phyloP scores from a whole-genome alignment of 179 eudicot genomes.

The Patellifolia procumbens region DNA sequence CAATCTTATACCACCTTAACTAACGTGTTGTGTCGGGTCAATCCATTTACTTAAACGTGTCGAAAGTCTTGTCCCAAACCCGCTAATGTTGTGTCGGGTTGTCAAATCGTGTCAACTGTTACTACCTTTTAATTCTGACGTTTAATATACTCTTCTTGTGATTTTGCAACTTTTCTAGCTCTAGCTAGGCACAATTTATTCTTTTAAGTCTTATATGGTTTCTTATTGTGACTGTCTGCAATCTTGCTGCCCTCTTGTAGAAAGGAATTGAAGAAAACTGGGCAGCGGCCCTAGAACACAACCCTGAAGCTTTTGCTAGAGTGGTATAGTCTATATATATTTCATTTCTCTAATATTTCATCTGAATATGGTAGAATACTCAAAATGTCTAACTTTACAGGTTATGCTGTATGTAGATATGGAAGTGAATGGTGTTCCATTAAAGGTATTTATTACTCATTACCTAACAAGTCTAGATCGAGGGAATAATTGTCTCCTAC shows the following conservation, averaged over 20 bases:
- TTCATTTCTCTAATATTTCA: background rate
- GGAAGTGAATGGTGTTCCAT: conserved; percentile 99
- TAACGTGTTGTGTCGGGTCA: too few species aligned
- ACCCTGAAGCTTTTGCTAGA: conserved; percentile 96
- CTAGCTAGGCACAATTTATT: background rate
- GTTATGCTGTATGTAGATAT: conserved; percentile 98
- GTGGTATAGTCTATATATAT: conserved; percentile 57
- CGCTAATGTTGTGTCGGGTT: too few species aligned
- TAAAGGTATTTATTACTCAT: conserved; percentile 60
- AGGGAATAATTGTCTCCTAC: too few species aligned
- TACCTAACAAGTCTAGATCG: background rate
- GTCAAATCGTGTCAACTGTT: too few species aligned
- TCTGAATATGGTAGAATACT: background rate
- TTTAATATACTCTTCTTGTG: background rate
- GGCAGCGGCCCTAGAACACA: conserved; percentile 94
- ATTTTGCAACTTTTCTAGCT: conserved; percentile 11
- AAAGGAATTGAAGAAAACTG: conserved; percentile 98
- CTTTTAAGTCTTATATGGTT: background rate
- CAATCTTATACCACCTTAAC: too few species aligned
- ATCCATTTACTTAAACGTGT: too few species aligned
- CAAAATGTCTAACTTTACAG: conserved; percentile 41
- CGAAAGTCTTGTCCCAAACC: too few species aligned
- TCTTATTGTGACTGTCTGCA: conserved; percentile 8
- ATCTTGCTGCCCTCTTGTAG: conserved; percentile 40
- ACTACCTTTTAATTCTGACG: too few species aligned